phyloP scores from a whole-genome alignment of 2,329 filamentous ascomycete species.

The Davidsoniella eucalypti region DNA sequence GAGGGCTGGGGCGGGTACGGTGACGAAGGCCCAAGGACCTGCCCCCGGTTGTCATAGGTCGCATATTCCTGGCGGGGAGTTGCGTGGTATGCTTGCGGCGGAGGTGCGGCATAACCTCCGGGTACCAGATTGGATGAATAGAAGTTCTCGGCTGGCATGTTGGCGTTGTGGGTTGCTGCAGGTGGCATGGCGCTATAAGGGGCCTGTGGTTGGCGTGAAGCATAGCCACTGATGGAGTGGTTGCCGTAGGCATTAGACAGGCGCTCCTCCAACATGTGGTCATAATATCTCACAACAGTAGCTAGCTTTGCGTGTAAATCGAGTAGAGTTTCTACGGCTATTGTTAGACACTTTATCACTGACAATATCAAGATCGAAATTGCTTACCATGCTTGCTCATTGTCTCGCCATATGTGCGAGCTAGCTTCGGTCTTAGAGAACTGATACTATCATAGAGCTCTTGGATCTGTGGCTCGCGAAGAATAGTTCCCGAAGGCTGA shows the following conservation, averaged over 20 bases:
- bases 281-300: conserved; percentile 92
- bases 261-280: conserved; percentile 92
- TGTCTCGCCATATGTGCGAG: conserved; percentile 89
- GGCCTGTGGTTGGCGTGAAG: conserved; percentile 38
- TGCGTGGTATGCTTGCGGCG: conserved; percentile 5
- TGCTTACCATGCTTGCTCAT: conserved; percentile 94
- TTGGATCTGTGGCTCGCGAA: conserved; percentile 95
- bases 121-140: conserved; percentile 42
- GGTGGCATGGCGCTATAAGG: conserved; percentile 56
- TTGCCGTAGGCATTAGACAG: conserved; percentile 85
- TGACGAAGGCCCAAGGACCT: background rate
- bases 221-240: conserved; percentile 43
- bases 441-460: conserved; percentile 96
- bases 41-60: background rate
- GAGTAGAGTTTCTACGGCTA: conserved; percentile 58
- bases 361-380: background rate
- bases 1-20: conserved; percentile 2
- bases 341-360: background rate
- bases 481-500: conserved; percentile 83
- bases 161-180: conserved; percentile 29
- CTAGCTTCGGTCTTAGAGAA: conserved; percentile 79
- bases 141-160: conserved; percentile 56
- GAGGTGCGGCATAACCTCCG: background rate
- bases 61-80: conserved; percentile 1
- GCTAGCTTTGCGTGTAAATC: conserved; percentile 91